Evolutionary conservation across 345 rosid species (phyloP).

Genomic region (Carallia pectinifolia): DNA sequence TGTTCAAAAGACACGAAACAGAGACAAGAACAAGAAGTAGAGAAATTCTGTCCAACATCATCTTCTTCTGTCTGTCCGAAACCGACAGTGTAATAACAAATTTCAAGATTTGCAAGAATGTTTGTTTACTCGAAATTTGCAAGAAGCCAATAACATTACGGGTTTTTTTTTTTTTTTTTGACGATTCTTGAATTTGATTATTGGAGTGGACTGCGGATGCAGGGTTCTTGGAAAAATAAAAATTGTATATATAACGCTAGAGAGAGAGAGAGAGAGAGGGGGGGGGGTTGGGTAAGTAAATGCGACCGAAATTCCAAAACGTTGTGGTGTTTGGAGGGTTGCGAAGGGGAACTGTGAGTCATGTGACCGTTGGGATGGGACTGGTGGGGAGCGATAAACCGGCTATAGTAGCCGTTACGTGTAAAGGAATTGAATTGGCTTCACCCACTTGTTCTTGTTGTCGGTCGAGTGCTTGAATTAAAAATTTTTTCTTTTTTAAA

Average conservation of each 20-base stretch:
- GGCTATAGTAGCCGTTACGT: constrained; percentile 52
- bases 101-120: background rate
- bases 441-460: background rate
- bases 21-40: constrained; percentile 15
- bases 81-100: background rate
- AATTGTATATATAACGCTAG: background rate
- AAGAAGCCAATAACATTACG: too few relatives aligned
- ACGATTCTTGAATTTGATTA: too few relatives aligned
- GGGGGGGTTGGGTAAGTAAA: background rate
- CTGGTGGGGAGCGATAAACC: constrained; percentile 18
- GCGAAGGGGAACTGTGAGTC: constrained; percentile 5
- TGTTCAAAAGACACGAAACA: constrained; percentile 22
- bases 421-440: constrained; percentile 19
- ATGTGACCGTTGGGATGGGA: constrained; percentile 48
- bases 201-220: background rate
- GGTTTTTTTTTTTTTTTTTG: too few relatives aligned
- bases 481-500: background rate
- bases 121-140: too few relatives aligned
- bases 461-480: too few relatives aligned
- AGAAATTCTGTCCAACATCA: constrained; percentile 21
- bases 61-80: background rate
- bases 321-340: constrained; percentile 15
- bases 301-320: background rate
- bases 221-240: background rate
- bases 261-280: background rate